These are phyloP conservation scores for Chenopodium berlandieri DNA, from an alignment of 148 eudicot genomes.

Conservation along the genomic window DNA sequence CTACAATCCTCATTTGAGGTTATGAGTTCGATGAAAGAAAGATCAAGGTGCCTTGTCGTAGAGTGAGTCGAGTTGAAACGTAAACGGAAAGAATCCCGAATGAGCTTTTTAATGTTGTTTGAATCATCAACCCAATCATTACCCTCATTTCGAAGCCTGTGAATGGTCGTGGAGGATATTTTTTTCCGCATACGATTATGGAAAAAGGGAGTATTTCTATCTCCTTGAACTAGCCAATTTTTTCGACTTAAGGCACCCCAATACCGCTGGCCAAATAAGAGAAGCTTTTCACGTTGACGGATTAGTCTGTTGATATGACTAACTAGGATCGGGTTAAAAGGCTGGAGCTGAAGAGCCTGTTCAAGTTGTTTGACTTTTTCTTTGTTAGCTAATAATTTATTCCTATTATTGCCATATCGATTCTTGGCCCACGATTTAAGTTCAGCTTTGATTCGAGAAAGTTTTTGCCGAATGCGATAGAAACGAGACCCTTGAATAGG, in stretches of 20 bases:
- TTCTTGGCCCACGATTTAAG: not conserved
- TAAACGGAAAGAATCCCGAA: no score
- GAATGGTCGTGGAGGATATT: not conserved
- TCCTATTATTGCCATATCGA: not conserved
- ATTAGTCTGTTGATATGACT: not conserved
- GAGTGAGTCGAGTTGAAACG: no score
- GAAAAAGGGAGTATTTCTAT: not conserved
- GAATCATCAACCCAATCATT: not conserved
- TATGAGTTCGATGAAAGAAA: not conserved
- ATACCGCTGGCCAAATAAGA: not conserved
- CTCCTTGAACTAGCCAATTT: not conserved
- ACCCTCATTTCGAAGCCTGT: not conserved
- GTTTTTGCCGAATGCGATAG: not conserved
- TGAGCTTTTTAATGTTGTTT: no score
- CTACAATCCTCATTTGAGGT: no score
- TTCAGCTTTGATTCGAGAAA: not conserved
- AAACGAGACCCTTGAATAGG: not conserved
- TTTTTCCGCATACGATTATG: not conserved
- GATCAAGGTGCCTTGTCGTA: not conserved
- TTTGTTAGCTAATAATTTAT: not conserved
- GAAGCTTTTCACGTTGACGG: not conserved
- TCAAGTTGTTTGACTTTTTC: not conserved
- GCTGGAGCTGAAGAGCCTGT: not conserved
- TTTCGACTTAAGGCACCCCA: not conserved
- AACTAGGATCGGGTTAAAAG: not conserved